Evolutionary conservation across 2,329 filamentous ascomycete genomes (phyloP).

Genomic region (Chaetomium globosum): DNA sequence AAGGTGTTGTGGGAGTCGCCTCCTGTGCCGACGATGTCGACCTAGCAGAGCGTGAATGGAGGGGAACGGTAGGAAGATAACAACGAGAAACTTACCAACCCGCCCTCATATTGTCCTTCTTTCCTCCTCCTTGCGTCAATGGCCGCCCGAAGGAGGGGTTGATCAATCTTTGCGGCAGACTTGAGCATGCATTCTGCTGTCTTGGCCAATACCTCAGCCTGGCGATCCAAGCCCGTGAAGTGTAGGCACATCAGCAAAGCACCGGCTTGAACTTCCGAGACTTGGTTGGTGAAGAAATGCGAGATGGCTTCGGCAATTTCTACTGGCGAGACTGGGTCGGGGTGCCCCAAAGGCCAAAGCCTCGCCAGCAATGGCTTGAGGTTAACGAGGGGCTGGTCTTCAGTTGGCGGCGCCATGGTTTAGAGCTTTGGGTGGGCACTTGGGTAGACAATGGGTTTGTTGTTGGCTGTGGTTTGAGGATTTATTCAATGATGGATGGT

Average conservation of each 20-base stretch:
- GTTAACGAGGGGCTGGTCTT: slow-evolving; percentile 44
- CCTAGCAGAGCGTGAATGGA: slow-evolving; percentile 45
- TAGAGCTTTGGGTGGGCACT: background rate
- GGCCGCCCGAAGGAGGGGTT: slow-evolving; percentile 60
- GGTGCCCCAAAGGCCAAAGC: slow-evolving; percentile 62
- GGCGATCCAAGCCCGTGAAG: slow-evolving; percentile 83
- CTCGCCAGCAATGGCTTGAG: slow-evolving; percentile 74
- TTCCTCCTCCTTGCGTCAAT: slow-evolving; percentile 62
- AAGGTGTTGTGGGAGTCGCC: slow-evolving; percentile 97
- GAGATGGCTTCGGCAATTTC: slow-evolving; percentile 91
- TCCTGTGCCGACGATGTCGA: slow-evolving; percentile 96
- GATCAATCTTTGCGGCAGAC: slow-evolving; percentile 73
- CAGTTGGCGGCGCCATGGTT: slow-evolving; percentile 23
- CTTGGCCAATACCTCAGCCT: slow-evolving; percentile 81
- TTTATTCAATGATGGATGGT: background rate
- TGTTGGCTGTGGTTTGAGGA: background rate
- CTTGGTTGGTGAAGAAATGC: slow-evolving; percentile 84
- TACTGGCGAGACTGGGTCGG: slow-evolving; percentile 62
- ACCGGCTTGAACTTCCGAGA: slow-evolving; percentile 86
- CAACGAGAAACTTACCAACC: slow-evolving; percentile 64
- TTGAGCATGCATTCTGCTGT: slow-evolving; percentile 82
- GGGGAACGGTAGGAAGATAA: background rate
- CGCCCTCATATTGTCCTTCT: slow-evolving; percentile 77
- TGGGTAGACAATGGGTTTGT: background rate
- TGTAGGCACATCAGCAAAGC: slow-evolving; percentile 88